Evolutionary conservation across 345 rosid species (phyloP), one percentile per base, ranked within the genome.

Genomic region (Eucalyptus caleyi): DNA sequence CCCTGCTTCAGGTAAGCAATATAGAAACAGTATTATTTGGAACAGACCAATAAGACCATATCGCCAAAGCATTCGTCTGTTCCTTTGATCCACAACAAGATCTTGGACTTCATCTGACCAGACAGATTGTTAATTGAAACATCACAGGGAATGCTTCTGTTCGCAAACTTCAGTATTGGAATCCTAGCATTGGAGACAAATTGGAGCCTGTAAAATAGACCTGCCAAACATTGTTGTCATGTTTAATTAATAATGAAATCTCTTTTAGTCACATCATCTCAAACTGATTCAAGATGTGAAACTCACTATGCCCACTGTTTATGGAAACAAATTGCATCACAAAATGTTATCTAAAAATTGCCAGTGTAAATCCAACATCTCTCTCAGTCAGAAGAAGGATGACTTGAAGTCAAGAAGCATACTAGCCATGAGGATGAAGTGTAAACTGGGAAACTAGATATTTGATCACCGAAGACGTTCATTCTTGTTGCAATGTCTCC

Each of bases 11-110:
- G 11, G 42, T 34, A 16, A 69, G 81, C 44, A 49, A 77, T 53
- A n/a, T 65, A 50, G 18, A 86, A 89, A 24, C 89, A 89, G 90
- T 16, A 72, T 67, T 77, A 37, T 77, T 44, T 23, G 91, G 87
- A 90, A 89, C 89, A 10, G 92, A 95, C 99, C 93, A 96, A 92
- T 89, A 96, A 91, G 90, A 96, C 94, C 96, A 96, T 90, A 86
- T 96, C 94, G 9, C 97, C 96, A 90, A 95, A 95, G 56, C 99
- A 95, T 32, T 91, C 95, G 93, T 96, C 99, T 6, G 96, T 95
- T 72, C 92, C 93, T 87, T 87, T 94, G 88, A 97, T 92, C 99
- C 99, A 97, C 87, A 93, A 92, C 91, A 97, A 89, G 92, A 95
- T 93, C 81, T 93, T 95, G 89, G 98, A 96, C 89, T 96, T 96